Percentiles rank a stretch among this genome's conserved stretches.
Conservation (phyloP, 129 eudicot species). For the Erigeron canadensis region DNA sequence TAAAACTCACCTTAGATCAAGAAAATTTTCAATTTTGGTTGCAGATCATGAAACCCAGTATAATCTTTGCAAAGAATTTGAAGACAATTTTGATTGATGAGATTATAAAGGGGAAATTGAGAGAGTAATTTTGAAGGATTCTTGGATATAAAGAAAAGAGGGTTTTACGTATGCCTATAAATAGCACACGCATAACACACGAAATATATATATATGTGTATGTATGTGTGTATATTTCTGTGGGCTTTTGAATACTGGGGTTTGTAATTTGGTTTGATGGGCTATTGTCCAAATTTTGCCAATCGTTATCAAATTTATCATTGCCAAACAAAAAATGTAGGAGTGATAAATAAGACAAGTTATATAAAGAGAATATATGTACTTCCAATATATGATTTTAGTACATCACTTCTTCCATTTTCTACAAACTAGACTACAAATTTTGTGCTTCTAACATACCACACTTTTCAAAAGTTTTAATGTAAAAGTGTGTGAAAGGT, state of each 20-base stretch:
- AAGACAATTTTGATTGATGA: neutral
- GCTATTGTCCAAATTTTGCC: conserved; percentile 1
- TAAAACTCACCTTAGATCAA: conserved; percentile 35
- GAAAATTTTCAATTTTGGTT: conserved; percentile 13
- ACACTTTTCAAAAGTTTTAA: too few relatives aligned
- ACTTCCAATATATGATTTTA: too few relatives aligned
- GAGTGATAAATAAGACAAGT: too few relatives aligned
- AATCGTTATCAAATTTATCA: too few relatives aligned
- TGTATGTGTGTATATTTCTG: neutral
- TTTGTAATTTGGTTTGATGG: neutral
- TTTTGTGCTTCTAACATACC: too few relatives aligned
- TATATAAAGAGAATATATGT: too few relatives aligned
- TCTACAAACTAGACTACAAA: too few relatives aligned
- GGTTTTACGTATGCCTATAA: conserved; percentile 28
- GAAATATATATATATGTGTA: neutral
- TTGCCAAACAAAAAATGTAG: too few relatives aligned
- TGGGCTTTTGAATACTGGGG: neutral
- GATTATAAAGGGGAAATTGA: conserved; percentile 19
- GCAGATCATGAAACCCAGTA: conserved; percentile 17
- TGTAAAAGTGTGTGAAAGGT: too few relatives aligned
- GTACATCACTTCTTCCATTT: too few relatives aligned
- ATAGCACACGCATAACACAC: neutral
- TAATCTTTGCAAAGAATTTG: neutral
- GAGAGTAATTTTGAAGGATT: conserved; percentile 23
- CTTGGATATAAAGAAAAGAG: conserved; percentile 35